Percentiles rank a stretch among this genome's conserved stretches.
Evolutionary conservation across 441 rosid genomes (phyloP).

Genomic region (Pelargonium citronellum): DNA sequence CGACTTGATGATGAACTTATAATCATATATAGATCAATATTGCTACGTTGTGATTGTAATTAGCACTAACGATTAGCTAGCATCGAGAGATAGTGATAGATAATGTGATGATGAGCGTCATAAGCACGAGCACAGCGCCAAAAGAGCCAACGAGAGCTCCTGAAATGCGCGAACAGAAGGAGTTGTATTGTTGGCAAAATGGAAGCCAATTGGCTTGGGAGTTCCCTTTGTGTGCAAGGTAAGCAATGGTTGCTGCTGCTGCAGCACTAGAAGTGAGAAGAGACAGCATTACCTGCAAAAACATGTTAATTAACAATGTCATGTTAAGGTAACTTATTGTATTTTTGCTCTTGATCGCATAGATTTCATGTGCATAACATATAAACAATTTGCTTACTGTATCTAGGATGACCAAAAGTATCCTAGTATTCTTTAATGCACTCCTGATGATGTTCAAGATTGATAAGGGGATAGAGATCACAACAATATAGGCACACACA

Average conservation of each 20-base stretch:
- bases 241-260: slow-evolving; percentile 53
- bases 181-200: slow-evolving; percentile 48
- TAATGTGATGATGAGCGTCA: slow-evolving; percentile 39
- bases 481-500: slow-evolving; percentile 53
- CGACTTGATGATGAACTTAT: background rate
- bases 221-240: slow-evolving; percentile 62
- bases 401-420: slow-evolving; percentile 45
- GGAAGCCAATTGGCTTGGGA: slow-evolving; percentile 52
- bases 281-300: slow-evolving; percentile 49
- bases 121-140: slow-evolving; percentile 33
- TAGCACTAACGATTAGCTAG: slow-evolving; percentile 4
- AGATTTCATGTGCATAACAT: background rate
- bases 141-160: slow-evolving; percentile 65
- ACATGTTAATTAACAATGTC: background rate
- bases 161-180: slow-evolving; percentile 49
- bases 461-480: slow-evolving; percentile 53
- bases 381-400: slow-evolving; percentile 28
- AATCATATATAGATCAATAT: background rate
- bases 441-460: slow-evolving; percentile 44
- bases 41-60: background rate
- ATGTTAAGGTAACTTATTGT: background rate
- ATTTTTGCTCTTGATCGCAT: background rate
- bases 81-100: slow-evolving; percentile 35
- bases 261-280: slow-evolving; percentile 64
- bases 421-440: slow-evolving; percentile 36